Evolutionary conservation across 2,329 filamentous ascomycete genomes (phyloP).

Genomic region (Cryphonectria japonica): DNA sequence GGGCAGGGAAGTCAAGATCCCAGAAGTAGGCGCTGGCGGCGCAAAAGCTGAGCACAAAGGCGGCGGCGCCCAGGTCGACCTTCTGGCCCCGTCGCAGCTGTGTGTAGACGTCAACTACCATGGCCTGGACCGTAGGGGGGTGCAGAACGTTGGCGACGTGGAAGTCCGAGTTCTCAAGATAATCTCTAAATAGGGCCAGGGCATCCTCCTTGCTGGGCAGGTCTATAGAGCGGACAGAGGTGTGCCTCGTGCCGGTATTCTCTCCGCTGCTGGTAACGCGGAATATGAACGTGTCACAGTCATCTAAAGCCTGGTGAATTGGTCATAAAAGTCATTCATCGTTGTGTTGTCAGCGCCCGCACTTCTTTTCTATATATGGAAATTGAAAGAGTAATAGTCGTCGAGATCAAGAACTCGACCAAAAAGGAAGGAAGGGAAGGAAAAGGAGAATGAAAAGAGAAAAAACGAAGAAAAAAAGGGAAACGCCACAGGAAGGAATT

Average conservation of each 20-base stretch:
- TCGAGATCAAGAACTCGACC: neutral
- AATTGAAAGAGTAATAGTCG: neutral
- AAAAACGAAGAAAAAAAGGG: neutral
- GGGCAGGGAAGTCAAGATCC: conserved; percentile 15
- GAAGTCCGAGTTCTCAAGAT: conserved; percentile 34
- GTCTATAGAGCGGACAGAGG: conserved; percentile 14
- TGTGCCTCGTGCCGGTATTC: neutral
- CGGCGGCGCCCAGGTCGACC: conserved; percentile 31
- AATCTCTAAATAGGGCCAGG: conserved; percentile 36
- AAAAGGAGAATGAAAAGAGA: neutral
- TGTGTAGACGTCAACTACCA: conserved; percentile 33
- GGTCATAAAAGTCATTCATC: neutral
- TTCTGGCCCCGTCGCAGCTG: conserved; percentile 25
- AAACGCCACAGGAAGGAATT: too few species aligned
- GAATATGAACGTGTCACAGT: conserved; percentile 21
- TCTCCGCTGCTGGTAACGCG: conserved; percentile 9
- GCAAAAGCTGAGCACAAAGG: conserved; percentile 36
- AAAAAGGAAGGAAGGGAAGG: too few species aligned
- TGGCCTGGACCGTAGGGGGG: conserved; percentile 31
- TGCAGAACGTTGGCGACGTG: conserved; percentile 29
- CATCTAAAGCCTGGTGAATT: conserved; percentile 8
- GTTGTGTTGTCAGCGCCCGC: neutral
- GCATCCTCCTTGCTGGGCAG: conserved; percentile 32
- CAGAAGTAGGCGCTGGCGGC: conserved; percentile 39
- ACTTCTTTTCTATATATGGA: neutral